Evolutionary conservation across 345 rosid species (phyloP).

Genomic region (Pseudoturritis turrita): DNA sequence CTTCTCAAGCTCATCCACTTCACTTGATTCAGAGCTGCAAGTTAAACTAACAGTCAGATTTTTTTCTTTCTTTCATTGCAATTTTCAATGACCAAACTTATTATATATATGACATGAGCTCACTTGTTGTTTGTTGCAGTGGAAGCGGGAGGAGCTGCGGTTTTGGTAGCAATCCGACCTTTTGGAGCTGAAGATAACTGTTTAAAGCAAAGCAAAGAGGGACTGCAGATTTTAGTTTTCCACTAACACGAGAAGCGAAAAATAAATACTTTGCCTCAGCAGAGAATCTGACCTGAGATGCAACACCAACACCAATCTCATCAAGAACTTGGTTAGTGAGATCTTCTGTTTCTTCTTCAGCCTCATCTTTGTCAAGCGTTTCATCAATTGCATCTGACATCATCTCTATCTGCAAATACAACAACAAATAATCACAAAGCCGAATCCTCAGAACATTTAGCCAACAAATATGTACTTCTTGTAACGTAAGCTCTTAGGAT

Average conservation of each 20-base stretch:
- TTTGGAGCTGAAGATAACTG: conserved; percentile 98
- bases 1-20: conserved; percentile 89
- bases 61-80: background rate
- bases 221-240: background rate
- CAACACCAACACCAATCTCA: conserved; percentile 95
- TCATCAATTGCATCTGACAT: conserved; percentile 98
- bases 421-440: background rate
- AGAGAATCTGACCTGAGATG: conserved; percentile 74
- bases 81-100: background rate
- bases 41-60: background rate
- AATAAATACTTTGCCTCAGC: background rate
- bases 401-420: conserved; percentile 77
- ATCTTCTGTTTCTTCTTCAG: conserved; percentile 98
- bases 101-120: background rate
- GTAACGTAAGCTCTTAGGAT: background rate
- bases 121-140: conserved; percentile 14
- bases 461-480: background rate
- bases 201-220: background rate
- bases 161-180: conserved; percentile 53
- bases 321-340: conserved; percentile 99
- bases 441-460: background rate
- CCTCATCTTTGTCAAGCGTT: conserved; percentile 96
- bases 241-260: background rate
- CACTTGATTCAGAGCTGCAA: conserved; percentile 58
- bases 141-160: conserved; percentile 19